Evolutionary conservation across 805 yeast species (phyloP).

Genomic region (Ogataea glucozyma): DNA sequence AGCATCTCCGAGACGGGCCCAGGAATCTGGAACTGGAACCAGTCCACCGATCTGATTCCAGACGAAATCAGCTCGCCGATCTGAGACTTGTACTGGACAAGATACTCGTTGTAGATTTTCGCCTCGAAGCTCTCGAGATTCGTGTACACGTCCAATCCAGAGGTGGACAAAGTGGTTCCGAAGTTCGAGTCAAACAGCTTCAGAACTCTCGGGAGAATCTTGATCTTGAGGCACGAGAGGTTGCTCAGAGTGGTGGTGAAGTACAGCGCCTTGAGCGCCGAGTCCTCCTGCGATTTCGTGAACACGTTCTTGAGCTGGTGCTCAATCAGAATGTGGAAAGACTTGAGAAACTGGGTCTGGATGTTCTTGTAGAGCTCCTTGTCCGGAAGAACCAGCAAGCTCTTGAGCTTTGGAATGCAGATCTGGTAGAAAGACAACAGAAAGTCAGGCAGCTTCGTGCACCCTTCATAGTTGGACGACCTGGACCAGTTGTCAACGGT

Average conservation of each 20-base stretch:
- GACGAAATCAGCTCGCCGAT: constrained; percentile 41
- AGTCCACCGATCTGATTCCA: constrained; percentile 44
- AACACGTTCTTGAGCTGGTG: constrained; percentile 45
- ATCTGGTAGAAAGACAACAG: constrained; percentile 40
- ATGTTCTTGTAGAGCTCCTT: constrained; percentile 26
- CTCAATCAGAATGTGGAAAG: constrained; percentile 42
- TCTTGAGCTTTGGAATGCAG: constrained; percentile 36
- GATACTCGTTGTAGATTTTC: constrained; percentile 54
- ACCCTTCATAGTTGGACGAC: constrained; percentile 32
- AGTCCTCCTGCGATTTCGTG: constrained; percentile 33
- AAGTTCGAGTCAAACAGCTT: constrained; percentile 52
- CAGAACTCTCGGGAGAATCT: constrained; percentile 49
- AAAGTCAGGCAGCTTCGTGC: constrained; percentile 40
- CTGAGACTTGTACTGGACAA: constrained; percentile 47
- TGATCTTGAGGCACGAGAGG: constrained; percentile 46
- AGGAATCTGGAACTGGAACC: constrained; percentile 35
- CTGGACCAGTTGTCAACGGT: constrained; percentile 42
- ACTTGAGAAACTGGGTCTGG: constrained; percentile 36
- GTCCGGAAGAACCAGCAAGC: constrained; percentile 23
- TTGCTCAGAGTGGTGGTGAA: constrained; percentile 50
- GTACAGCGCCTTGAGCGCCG: constrained; percentile 24
- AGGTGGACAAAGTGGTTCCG: constrained; percentile 44
- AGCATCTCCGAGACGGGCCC: constrained; percentile 13
- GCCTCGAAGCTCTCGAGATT: constrained; percentile 50
- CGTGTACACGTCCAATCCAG: constrained; percentile 45